Base-by-base conservation (phyloP, 768 basidiomycete species). In the Jaapia argillacea region DNA sequence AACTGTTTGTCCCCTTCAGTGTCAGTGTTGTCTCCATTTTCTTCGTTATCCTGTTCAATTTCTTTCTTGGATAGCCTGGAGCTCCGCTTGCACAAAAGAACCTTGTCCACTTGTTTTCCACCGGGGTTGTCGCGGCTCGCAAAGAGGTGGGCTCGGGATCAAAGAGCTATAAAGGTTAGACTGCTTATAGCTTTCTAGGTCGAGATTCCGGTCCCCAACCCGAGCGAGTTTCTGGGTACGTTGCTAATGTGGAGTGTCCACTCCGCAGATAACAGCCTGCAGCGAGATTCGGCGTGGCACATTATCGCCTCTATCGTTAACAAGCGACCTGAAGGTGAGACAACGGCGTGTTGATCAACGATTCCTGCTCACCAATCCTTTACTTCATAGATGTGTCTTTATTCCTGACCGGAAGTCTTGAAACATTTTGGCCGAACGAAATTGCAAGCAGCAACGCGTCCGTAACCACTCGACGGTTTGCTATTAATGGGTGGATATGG, bases 231-330 rank as follows among this genome's bases (percentile, higher is more conserved):
- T 51, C 57, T 89, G 22, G 61, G 71, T 6, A 56, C 57, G 31
- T 60, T 87, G 5, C 57, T 86, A 10, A 53, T 58, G 5, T 92
- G 86, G 86, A 69, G 71, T 31, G 60, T 86, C 18, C 53, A 62
- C 4, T 51, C 58, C 7, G 63, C 72, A 3, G 68, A 70, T 14
- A 74, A 64, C 40, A 60, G 65, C 36, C 50, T 71, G 0, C 83
- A 86, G 55, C 65, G 67, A 48, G 68, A 71, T 24, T 70, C 78
- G 22, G 74, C 70, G 2, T 67, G 74, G 52, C 72, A 79, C 28
- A 53, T 79, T 2, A 56, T 89, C 14, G 70, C 81, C 1, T 73
- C 81, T 0, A 62, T 86, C n/a, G 61, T 91, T 22, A 96, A 97
- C 58, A 89, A 91, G 59, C 75, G 79, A 27, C 66, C 69, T 6